Base-by-base conservation (phyloP, 2,329 filamentous ascomycete species). In the Epicoccum nigrum region DNA sequence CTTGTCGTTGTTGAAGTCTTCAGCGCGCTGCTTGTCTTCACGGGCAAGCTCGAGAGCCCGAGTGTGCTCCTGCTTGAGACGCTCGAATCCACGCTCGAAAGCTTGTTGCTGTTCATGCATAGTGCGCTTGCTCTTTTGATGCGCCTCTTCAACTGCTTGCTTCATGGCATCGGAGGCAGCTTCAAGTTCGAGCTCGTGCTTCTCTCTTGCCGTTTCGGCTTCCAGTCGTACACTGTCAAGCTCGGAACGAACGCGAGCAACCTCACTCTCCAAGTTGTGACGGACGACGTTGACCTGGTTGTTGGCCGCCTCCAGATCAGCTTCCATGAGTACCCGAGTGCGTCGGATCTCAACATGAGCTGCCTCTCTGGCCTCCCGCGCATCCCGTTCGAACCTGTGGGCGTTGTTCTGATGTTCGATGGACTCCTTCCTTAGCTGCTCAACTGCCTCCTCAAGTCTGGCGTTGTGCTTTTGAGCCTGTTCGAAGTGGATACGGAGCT, bases 281-380 rank as follows among this genome's bases (percentile, higher is more conserved):
- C 91, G 88, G 21, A 93, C 86, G 46, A 88, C 83, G 65, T 95
- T 93, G 72, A 93, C 88, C 64, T 96, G 88, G 69, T 90, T 86
- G 67, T 92, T 94, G 43, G 92, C 89, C 31, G 85, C 81, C 51
- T 96, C 91, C 27, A 97, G 79, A 67, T 97, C 90, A 11, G 83
- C 82, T 70, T 96, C 88, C 79, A 96, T 81, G 4, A 90, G 82
- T 56, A 87, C 84, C 52, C 89, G 88, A 12, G 87, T 90, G 38
- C 90, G 87, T 70, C 93, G 87, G 35, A 95, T 86, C 69, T 97
- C 92, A 30, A 85, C 83, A 32, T 87, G 85, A 49, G 86, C 91
- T 41, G 86, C 86, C 64, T 96, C 90, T 56, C 88, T 85, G 8
- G 90, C 89, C 65, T 96, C 90, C 53, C 91, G 84, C 63, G 93